Evolutionary conservation across 805 yeast genomes (phyloP).

Genomic region (Cyberlindnera bimundalis): DNA sequence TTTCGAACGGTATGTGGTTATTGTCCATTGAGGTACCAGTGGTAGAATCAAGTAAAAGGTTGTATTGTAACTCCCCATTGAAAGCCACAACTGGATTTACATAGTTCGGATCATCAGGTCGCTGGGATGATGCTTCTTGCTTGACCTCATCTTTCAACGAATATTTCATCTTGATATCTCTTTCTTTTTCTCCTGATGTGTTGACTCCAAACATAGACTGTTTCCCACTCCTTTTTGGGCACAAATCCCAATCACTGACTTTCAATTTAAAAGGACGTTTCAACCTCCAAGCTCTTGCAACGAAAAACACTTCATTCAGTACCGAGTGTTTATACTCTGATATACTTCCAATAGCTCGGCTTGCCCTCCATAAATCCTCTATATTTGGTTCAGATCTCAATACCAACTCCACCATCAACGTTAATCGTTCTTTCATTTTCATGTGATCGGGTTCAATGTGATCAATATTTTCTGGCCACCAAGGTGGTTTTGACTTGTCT

Average conservation of each 20-base stretch:
- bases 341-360: not conserved
- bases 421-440: constrained; percentile 52
- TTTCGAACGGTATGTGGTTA: no score
- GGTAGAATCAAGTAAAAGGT: no score
- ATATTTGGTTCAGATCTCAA: constrained; percentile 17
- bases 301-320: constrained; percentile 18
- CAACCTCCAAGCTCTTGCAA: constrained; percentile 5
- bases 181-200: no score
- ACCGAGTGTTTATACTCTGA: constrained; percentile 7
- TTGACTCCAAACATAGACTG: no score
- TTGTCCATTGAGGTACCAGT: no score
- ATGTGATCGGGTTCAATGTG: constrained; percentile 78
- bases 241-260: constrained; percentile 8
- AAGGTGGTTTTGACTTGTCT: constrained; percentile 47
- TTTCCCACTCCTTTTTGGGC: no score
- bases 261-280: not conserved
- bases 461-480: constrained; percentile 66
- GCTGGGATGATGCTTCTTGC: no score
- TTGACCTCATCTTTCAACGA: no score
- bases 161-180: no score
- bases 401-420: constrained; percentile 42
- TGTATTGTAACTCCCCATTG: constrained; percentile 1
- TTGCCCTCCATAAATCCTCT: constrained; percentile 3
- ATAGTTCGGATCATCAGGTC: not conserved
- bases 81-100: constrained; percentile 3